Conservation (phyloP, 148 eudicot genomes). For the Spergularia bocconei region DNA sequence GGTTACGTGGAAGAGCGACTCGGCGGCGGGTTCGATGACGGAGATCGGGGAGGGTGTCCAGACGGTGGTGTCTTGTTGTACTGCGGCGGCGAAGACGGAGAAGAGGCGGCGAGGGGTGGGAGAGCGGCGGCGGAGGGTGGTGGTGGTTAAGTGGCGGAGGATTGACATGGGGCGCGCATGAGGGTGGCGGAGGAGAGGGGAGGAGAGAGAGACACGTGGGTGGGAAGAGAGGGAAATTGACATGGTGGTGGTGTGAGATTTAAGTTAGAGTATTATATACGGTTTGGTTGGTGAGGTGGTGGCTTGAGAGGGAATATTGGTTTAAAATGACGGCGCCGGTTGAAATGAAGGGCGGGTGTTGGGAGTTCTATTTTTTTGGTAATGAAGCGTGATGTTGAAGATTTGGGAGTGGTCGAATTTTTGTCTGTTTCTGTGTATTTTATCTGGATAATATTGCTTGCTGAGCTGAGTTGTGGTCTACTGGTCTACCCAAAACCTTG, state of each 20-base stretch:
- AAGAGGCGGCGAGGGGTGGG: constrained; percentile 24
- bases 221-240: constrained; percentile 26
- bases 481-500: too few relatives aligned
- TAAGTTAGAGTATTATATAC: neutral
- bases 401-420: too few relatives aligned
- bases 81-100: constrained; percentile 44
- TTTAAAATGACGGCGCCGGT: too few relatives aligned
- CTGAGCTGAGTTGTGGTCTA: too few relatives aligned
- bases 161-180: constrained; percentile 38
- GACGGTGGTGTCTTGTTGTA: constrained; percentile 51
- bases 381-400: too few relatives aligned
- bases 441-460: too few relatives aligned
- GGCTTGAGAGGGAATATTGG: neutral
- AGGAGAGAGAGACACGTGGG: constrained; percentile 16
- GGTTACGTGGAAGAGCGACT: constrained; percentile 73
- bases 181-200: constrained; percentile 36
- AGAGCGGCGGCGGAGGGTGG: constrained; percentile 28
- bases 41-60: constrained; percentile 61
- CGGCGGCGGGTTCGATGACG: constrained; percentile 63
- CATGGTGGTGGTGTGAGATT: constrained; percentile 7
- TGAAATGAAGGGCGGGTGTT: too few relatives aligned
- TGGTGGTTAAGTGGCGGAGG: constrained; percentile 40
- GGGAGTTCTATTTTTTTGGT: too few relatives aligned
- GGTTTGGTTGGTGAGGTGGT: constrained; percentile 16
- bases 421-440: too few relatives aligned